Base-by-base conservation (phyloP, 2,329 filamentous ascomycete species). In the Elsinoe necatrix region DNA sequence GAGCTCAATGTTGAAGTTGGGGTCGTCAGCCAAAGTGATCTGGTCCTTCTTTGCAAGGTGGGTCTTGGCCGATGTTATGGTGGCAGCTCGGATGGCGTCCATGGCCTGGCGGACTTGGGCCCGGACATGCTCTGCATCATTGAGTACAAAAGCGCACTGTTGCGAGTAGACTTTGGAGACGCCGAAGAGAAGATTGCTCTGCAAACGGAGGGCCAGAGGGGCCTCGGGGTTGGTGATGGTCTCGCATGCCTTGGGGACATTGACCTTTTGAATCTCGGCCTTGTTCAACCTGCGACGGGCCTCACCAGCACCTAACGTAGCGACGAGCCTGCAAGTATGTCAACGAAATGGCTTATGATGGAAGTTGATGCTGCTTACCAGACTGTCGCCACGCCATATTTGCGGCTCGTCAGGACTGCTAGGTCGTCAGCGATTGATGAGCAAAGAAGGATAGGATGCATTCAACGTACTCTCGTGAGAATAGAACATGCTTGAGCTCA, bases 361-460 rank as follows among this genome's bases (percentile, higher is more conserved):
- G 4, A 39, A 21, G n/a, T 12, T 25, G 18, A 27, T 35, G n/a
- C 34, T 14, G 20, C 80, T 66, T 77, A 95, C 92, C 93, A 98
- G 59, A 98, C 85, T 1, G 92, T 98, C 12, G 92, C 87, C 57
- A 98, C 87, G 57, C 93, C 93, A 80, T 96, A 87, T 69, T 93
- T 86, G 67, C 84, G 84, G 60, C 81, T 92, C 2, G 85, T 93
- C 56, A 98, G 81, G 59, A 98, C 82, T 84, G 45, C 60, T 58
- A 14, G 54, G 27, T 34, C 21, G 52, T 35, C 41, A 43, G 43
- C 27, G 23, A 23, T 9, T 27, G 7, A 18, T 34, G 14, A 14
- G 34, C 34, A 37, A 37, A 37, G 27, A 29, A 9, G 4, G 9
- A 9, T 9, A 29, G 27, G 27, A 12, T 18, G 9, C 16, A 20